These are phyloP conservation scores for Telopea speciosissima DNA, from an alignment of 177 flowering plant genomes.

Conservation along the genomic window DNA sequence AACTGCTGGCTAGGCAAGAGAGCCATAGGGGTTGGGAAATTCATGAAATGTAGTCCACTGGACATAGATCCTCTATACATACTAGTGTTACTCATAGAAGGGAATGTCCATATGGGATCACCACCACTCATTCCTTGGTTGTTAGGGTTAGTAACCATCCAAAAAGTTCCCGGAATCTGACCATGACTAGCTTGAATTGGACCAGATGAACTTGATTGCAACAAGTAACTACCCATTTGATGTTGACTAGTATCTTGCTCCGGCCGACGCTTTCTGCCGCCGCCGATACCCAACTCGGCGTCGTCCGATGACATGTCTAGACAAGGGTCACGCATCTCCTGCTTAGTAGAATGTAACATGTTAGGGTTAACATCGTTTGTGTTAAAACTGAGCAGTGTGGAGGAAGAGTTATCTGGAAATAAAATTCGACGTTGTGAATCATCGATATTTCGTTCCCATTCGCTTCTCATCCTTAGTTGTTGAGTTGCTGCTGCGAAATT, in stretches of 20 bases:
- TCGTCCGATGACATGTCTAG: conserved; percentile 17
- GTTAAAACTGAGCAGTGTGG: conserved; percentile 16
- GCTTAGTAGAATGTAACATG: conserved; percentile 27
- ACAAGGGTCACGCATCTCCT: conserved; percentile 27
- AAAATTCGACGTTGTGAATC: conserved; percentile 25
- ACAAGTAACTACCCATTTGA: conserved; percentile 41
- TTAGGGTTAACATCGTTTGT: conserved; percentile 15
- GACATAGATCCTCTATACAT: conserved; percentile 32
- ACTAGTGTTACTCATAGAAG: conserved; percentile 22
- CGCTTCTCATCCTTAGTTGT: conserved; percentile 26
- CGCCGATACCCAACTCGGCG: conserved; percentile 17
- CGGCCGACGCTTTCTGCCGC: conserved; percentile 33
- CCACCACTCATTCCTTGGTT: conserved; percentile 39
- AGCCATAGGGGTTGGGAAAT: conserved; percentile 51
- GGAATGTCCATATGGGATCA: conserved; percentile 49
- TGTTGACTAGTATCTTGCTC: conserved; percentile 28
- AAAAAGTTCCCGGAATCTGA: conserved; percentile 34
- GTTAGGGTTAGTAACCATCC: conserved; percentile 49
- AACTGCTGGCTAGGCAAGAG: conserved; percentile 44
- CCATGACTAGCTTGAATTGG: conserved; percentile 14
- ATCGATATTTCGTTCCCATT: conserved; percentile 34
- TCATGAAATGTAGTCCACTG: conserved; percentile 65
- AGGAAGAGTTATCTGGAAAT: conserved; percentile 22
- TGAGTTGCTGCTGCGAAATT: conserved; percentile 18
- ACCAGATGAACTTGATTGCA: conserved; percentile 33